A percentile compares a stretch with the other conserved stretches of the same genome.
Evolutionary conservation across 305 asterid species (phyloP).

Genomic region (Nicotiana rustica): DNA sequence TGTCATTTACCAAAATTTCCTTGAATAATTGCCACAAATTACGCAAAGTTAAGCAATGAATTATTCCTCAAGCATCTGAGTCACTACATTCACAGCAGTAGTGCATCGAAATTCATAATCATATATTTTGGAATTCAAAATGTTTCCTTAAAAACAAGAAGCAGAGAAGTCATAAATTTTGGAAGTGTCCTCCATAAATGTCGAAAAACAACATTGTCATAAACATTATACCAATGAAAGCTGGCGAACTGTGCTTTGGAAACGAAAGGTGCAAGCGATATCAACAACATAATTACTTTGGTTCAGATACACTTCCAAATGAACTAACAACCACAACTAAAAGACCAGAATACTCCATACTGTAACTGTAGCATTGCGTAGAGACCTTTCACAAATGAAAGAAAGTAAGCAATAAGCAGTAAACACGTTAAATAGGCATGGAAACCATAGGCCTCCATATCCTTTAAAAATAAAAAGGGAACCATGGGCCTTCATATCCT

Average conservation of each 20-base stretch:
- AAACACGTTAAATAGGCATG: background rate
- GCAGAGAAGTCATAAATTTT: background rate
- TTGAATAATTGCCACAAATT: constrained; percentile 22
- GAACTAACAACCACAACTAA: constrained; percentile 8
- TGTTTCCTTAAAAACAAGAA: background rate
- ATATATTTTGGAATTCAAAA: no score
- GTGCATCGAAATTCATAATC: background rate
- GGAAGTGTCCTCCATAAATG: constrained; percentile 12
- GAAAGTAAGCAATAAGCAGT: constrained; percentile 3
- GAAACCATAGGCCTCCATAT: background rate
- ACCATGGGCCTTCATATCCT: constrained; percentile 11
- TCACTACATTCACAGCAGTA: constrained; percentile 15
- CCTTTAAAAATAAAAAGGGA: background rate
- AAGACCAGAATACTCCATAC: constrained; percentile 4
- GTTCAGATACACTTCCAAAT: constrained; percentile 17
- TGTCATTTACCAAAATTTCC: background rate
- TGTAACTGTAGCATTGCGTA: constrained; percentile 14
- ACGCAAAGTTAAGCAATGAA: background rate
- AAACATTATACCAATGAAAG: background rate
- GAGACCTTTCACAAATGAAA: constrained; percentile 24
- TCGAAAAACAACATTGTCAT: constrained; percentile 17
- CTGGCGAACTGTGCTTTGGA: constrained; percentile 18
- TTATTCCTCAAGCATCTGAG: constrained; percentile 12
- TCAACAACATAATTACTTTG: constrained; percentile 23
- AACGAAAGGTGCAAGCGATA: constrained; percentile 24